Base-by-base conservation (phyloP, 129 eudicot species). In the Calendula officinalis region DNA sequence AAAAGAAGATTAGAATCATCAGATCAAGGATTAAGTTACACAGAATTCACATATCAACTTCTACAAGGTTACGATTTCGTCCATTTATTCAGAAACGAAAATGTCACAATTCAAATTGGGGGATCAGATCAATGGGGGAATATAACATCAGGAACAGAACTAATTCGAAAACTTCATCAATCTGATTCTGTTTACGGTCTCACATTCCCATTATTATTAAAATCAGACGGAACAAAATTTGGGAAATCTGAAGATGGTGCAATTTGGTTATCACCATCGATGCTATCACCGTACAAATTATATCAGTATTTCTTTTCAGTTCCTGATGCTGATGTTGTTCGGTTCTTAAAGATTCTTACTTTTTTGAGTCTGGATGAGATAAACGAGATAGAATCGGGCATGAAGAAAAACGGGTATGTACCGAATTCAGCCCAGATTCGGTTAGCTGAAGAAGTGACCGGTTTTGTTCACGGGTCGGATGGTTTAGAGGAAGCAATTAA, bases 71-170 rank as follows among this genome's bases (percentile, higher is more conserved):
- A 87, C 44, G 98, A 91, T 72, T 91, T 87, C 50, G 70, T 91
- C 9, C 80, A 78, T 42, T 59, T 91, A 37, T 85, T 73, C 54
- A 58, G 72, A 40, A 69, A 80, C 4, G 78, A 82, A 45, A 82
- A 80, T 36, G 88, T 91, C 10, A 75, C 60, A 8, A 88, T 88
- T 42, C 98, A 91, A 51, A 85, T 91, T 5, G 98, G 98, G 0
- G 98, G 98, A 2, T 87, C 95, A 36, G 98, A 91, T 73, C 98
- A 91, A 37, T 91, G 98, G 98, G 98, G 96, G 1, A 91, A 91
- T 60, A 91, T 91, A 9, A 91, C 98, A 0, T 95, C 96, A 0
- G 98, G 98, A 13, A 91, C 98, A 0, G 98, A 91, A 12, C 70
- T 91, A 3, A 77, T 91, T 64, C 77, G 98, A 0, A 78, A 81